Percentiles rank a stretch among this genome's conserved stretches.
Conservation (phyloP, 2,329 filamentous ascomycete genomes). For the Fonsecaea pugnacius region DNA sequence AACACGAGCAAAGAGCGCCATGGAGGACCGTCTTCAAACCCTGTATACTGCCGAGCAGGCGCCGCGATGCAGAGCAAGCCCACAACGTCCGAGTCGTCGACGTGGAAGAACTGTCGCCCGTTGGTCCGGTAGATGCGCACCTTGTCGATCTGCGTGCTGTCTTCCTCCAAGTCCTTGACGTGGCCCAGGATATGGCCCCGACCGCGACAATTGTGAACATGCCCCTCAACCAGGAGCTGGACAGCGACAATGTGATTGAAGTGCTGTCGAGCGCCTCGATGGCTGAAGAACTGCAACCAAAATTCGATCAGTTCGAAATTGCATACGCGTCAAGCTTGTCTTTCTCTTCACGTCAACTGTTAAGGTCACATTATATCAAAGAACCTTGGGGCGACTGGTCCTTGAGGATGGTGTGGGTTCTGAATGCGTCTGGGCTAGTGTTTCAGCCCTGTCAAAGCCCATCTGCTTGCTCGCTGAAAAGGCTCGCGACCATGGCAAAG, state of each 20-base stretch:
- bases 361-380: background rate
- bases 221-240: background rate
- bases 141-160: slow-evolving; percentile 77
- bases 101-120: slow-evolving; percentile 82
- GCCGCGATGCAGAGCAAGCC: slow-evolving; percentile 80
- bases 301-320: slow-evolving; percentile 18
- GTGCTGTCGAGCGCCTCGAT: background rate
- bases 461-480: slow-evolving; percentile 3
- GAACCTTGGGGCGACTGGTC: background rate
- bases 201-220: slow-evolving; percentile 46
- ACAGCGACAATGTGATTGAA: slow-evolving; percentile 1
- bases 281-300: slow-evolving; percentile 8
- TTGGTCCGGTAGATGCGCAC: slow-evolving; percentile 91
- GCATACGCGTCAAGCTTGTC: no score
- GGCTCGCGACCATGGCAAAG: background rate
- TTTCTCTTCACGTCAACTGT: no score
- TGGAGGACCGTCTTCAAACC: no score
- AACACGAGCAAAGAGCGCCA: no score
- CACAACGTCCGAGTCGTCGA: slow-evolving; percentile 81
- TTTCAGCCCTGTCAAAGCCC: background rate
- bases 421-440: background rate
- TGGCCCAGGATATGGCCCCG: slow-evolving; percentile 84
- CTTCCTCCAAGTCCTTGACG: slow-evolving; percentile 85
- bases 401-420: background rate
- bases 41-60: no score